A percentile compares a stretch with the other conserved stretches of the same genome.
phyloP scores from a whole-genome alignment of 2,329 filamentous ascomycete species.

The Fusarium humuli region DNA sequence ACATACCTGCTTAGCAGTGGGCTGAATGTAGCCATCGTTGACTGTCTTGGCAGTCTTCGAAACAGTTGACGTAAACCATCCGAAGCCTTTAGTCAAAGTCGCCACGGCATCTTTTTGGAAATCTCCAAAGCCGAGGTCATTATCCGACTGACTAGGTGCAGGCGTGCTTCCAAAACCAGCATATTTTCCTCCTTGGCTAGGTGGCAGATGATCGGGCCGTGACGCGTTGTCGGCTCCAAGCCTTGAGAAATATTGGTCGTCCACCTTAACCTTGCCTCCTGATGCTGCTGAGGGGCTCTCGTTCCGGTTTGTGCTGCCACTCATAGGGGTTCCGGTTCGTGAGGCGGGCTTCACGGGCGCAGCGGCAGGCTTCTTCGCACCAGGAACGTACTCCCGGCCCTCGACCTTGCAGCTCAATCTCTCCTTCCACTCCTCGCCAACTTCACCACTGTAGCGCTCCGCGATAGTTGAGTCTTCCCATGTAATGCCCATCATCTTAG shows the following conservation, averaged over 20 bases:
- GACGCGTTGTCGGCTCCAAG: conserved; percentile 86
- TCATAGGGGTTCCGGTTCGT: conserved; percentile 57
- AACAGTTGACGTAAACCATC: conserved; percentile 91
- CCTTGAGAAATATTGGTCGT: conserved; percentile 91
- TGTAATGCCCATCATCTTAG: conserved; percentile 72
- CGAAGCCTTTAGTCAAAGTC: conserved; percentile 90
- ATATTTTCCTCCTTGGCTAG: conserved; percentile 93
- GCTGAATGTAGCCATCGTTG: conserved; percentile 92
- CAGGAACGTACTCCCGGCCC: conserved; percentile 84
- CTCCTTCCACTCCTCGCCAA: conserved; percentile 96
- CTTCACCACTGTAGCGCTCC: conserved; percentile 89
- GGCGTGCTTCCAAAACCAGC: conserved; percentile 87
- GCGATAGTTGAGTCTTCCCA: conserved; percentile 92
- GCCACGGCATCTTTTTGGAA: conserved; percentile 91
- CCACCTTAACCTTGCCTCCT: conserved; percentile 69
- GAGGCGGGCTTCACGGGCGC: conserved; percentile 50
- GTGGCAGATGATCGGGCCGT: conserved; percentile 79
- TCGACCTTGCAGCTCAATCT: conserved; percentile 88
- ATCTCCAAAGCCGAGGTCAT: conserved; percentile 77
- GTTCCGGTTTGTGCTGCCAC: conserved; percentile 54
- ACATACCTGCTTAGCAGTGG: conserved; percentile 84
- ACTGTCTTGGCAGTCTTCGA: conserved; percentile 91
- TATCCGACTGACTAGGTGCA: conserved; percentile 60
- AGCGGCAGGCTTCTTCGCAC: conserved; percentile 65
- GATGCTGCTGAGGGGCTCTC: conserved; percentile 53